These are phyloP conservation scores for Quambalaria eucalypti DNA, from an alignment of 1,284 basidiomycete species.

Conservation along the genomic window DNA sequence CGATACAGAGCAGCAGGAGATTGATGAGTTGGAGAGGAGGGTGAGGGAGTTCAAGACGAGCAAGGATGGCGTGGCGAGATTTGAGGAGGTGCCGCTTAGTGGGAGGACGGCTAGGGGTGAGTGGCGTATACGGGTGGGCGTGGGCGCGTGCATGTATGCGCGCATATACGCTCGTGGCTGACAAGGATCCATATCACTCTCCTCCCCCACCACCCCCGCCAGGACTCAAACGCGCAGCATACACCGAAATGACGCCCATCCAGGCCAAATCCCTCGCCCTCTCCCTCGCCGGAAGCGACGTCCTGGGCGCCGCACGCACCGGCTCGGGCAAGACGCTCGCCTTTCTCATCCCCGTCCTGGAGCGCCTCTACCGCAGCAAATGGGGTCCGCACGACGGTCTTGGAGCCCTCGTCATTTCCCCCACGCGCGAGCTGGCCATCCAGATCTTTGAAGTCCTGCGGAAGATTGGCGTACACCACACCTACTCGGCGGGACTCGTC, in stretches of 20 bases:
- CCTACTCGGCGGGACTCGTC: conserved; percentile 86
- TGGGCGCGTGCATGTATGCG: not conserved
- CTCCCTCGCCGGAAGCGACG: conserved; percentile 33
- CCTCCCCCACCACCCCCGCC: not conserved
- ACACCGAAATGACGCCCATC: conserved; percentile 41
- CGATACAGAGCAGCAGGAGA: conserved; percentile 27
- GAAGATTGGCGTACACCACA: conserved; percentile 80
- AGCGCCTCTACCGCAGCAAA: conserved; percentile 62
- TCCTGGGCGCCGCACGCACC: conserved; percentile 68
- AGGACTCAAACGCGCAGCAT: conserved; percentile 34
- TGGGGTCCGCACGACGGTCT: conserved; percentile 77
- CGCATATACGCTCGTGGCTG: not conserved
- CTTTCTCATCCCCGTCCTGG: conserved; percentile 68
- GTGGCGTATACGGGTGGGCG: not conserved
- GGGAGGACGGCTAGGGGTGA: conserved; percentile 24
- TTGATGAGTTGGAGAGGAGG: conserved; percentile 23
- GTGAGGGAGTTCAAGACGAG: conserved; percentile 10
- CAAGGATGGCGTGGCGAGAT: conserved; percentile 15
- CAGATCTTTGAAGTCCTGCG: conserved; percentile 95
- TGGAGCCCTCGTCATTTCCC: conserved; percentile 86
- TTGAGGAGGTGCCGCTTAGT: conserved; percentile 37
- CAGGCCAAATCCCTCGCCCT: conserved; percentile 35
- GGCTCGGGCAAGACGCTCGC: conserved; percentile 77
- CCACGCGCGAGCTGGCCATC: conserved; percentile 87
- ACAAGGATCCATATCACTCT: conserved; percentile 2